phyloP scores from a whole-genome alignment of 352 stramenopile genomes.

The Phytophthora litchii region DNA sequence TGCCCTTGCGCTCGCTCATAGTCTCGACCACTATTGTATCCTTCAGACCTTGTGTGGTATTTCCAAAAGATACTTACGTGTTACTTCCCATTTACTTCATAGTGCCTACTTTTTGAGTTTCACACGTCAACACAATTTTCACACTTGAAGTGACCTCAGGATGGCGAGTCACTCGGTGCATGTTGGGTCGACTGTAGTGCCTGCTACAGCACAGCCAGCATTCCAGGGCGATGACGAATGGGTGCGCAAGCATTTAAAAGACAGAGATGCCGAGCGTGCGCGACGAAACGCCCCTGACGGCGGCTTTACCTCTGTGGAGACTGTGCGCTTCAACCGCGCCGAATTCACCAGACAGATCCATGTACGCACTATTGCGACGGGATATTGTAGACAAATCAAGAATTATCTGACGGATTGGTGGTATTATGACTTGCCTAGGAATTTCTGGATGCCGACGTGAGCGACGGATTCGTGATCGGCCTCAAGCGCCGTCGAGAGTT shows the following conservation, averaged over 20 bases:
- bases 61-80: background rate
- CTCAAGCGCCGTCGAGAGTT: constrained; percentile 84
- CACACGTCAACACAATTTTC: constrained; percentile 17
- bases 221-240: constrained; percentile 68
- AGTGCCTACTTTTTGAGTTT: background rate
- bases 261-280: constrained; percentile 43
- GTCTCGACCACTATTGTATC: constrained; percentile 2
- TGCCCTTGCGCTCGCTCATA: constrained; percentile 79
- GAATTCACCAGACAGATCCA: constrained; percentile 67
- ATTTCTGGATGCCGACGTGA: constrained; percentile 68
- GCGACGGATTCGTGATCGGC: constrained; percentile 84
- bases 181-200: background rate
- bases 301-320: constrained; percentile 32
- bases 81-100: constrained; percentile 8
- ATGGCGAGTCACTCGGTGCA: constrained; percentile 4
- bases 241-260: constrained; percentile 47
- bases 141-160: constrained; percentile 12
- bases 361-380: constrained; percentile 16
- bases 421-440: constrained; percentile 26
- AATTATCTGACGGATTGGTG: background rate
- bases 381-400: background rate
- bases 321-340: constrained; percentile 62
- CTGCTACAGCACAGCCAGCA: background rate
- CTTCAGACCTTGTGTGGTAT: background rate
- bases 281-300: constrained; percentile 39